phyloP scores from a whole-genome alignment of 768 basidiomycete genomes.

The Trametes punicea region DNA sequence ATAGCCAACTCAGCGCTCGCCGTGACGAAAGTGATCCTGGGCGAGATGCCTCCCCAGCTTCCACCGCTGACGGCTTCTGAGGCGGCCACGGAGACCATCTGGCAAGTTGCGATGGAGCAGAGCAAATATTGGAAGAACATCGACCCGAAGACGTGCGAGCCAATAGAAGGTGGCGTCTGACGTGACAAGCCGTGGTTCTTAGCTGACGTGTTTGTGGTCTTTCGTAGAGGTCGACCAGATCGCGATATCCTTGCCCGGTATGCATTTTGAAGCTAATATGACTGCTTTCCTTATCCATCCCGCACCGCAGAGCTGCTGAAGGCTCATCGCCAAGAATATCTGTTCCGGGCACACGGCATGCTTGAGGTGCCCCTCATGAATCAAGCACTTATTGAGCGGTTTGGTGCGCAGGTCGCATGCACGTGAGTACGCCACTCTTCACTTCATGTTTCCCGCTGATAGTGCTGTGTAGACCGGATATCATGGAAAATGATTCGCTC shows the following conservation, averaged over 20 bases:
- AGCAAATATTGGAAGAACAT: constrained; percentile 90
- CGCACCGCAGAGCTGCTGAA: constrained; percentile 71
- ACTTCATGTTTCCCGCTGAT: not conserved
- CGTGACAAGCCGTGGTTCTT: too few relatives aligned
- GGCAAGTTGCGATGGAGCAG: constrained; percentile 83
- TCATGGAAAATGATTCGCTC: constrained; percentile 73
- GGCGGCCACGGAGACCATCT: constrained; percentile 84
- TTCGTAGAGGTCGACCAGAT: constrained; percentile 64
- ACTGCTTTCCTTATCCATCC: not conserved
- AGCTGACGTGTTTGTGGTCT: too few relatives aligned
- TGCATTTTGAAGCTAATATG: not conserved
- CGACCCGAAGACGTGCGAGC: constrained; percentile 78
- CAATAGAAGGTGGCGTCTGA: constrained; percentile 64
- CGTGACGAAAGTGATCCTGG: constrained; percentile 84
- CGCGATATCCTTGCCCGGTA: constrained; percentile 68
- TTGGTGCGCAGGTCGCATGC: constrained; percentile 83
- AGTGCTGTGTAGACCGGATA: constrained; percentile 52
- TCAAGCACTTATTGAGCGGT: constrained; percentile 62
- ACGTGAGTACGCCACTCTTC: constrained; percentile 51
- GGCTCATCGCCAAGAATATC: constrained; percentile 78
- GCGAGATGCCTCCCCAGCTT: constrained; percentile 78
- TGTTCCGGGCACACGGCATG: constrained; percentile 75
- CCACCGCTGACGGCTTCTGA: constrained; percentile 73
- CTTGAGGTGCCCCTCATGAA: constrained; percentile 77
- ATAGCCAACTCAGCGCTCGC: constrained; percentile 86